phyloP scores from a whole-genome alignment of 2,329 filamentous ascomycete genomes.

The Exophiala sp. region DNA sequence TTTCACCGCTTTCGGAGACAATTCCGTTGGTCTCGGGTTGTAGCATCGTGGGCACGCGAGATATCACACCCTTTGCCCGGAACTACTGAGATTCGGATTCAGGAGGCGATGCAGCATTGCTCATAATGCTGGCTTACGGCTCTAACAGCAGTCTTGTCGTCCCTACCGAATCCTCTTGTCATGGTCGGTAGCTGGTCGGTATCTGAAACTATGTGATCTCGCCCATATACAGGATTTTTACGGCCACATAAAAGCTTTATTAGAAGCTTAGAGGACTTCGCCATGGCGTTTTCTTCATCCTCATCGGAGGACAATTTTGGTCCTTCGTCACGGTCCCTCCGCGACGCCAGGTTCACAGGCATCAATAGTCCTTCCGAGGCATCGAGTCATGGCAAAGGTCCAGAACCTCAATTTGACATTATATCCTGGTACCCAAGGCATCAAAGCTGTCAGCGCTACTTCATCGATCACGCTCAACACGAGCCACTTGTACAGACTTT shows the following conservation, averaged over 20 bases:
- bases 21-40: no score
- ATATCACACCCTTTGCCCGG: no score
- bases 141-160: background rate
- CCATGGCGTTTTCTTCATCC: slow-evolving; percentile 28
- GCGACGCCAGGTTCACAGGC: slow-evolving; percentile 19
- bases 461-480: slow-evolving; percentile 86
- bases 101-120: background rate
- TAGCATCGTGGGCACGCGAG: no score
- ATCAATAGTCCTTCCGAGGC: slow-evolving; percentile 18
- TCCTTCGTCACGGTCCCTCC: slow-evolving; percentile 11
- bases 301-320: slow-evolving; percentile 23
- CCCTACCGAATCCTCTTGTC: background rate
- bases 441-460: slow-evolving; percentile 85
- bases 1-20: no score
- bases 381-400: slow-evolving; percentile 20
- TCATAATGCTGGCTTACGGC: background rate
- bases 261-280: background rate
- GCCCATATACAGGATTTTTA: background rate
- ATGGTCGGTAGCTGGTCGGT: background rate
- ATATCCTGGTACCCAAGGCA: slow-evolving; percentile 92
- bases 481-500: slow-evolving; percentile 78
- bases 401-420: slow-evolving; percentile 56
- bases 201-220: no score
- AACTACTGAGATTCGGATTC: no score
- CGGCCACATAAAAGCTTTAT: background rate